Evolutionary conservation across 352 stramenopile genomes (phyloP).

Genomic region (Globisporangium acanthophoron): DNA sequence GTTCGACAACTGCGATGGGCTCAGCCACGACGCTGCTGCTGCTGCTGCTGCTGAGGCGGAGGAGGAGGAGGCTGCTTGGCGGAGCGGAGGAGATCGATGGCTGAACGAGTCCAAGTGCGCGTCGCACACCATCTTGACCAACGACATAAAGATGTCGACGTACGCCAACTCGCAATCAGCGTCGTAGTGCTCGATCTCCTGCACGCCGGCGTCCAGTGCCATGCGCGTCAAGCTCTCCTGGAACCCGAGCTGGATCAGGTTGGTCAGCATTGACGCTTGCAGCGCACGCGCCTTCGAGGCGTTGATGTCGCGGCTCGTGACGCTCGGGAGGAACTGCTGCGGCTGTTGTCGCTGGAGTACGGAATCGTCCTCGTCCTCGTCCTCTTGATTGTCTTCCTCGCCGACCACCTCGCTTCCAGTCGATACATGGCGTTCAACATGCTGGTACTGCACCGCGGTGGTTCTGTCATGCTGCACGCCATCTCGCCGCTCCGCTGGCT

Average conservation of each 20-base stretch:
- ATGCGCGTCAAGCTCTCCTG: slow-evolving; percentile 28
- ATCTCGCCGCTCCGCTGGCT: neutral
- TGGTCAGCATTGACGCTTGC: slow-evolving; percentile 44
- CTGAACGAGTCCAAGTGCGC: slow-evolving; percentile 43
- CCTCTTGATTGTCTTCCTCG: neutral
- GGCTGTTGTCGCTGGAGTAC: neutral
- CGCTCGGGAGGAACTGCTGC: neutral
- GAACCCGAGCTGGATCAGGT: slow-evolving; percentile 48
- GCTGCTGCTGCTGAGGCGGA: neutral
- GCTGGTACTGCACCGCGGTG: too few species aligned
- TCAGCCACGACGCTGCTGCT: neutral
- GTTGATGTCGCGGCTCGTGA: slow-evolving; percentile 61
- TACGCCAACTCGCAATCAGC: slow-evolving; percentile 70
- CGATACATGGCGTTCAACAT: too few species aligned
- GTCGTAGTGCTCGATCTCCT: slow-evolving; percentile 66
- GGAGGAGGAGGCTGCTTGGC: neutral
- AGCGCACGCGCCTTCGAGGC: slow-evolving; percentile 54
- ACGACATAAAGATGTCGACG: slow-evolving; percentile 74
- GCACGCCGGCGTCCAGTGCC: slow-evolving; percentile 51
- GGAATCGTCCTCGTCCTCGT: neutral
- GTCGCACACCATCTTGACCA: slow-evolving; percentile 72
- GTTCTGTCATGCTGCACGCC: neutral
- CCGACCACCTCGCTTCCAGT: neutral
- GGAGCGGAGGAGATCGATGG: slow-evolving; percentile 12
- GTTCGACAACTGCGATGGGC: neutral